A percentile compares a stretch with the other conserved stretches of the same genome.
Evolutionary conservation across 805 yeast species (phyloP).

Genomic region (Myxozyma kluyveri): DNA sequence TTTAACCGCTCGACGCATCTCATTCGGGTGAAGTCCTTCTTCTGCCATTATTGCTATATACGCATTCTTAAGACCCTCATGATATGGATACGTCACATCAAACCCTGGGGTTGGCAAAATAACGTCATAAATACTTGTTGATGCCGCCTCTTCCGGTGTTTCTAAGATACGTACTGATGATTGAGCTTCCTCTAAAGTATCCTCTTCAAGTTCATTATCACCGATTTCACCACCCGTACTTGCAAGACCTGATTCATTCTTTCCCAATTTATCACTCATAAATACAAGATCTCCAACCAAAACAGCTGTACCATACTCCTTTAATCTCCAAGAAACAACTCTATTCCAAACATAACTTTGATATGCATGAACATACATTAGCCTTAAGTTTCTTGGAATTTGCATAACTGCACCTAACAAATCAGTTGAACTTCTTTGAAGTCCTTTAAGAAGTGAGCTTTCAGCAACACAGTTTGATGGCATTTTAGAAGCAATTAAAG

Average conservation of each 20-base stretch:
- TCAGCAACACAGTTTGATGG: conserved; percentile 90
- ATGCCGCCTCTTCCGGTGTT: conserved; percentile 63
- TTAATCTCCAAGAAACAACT: conserved; percentile 74
- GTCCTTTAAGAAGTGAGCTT: conserved; percentile 59
- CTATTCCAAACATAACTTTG: conserved; percentile 94
- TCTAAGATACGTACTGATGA: conserved; percentile 73
- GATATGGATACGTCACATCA: conserved; percentile 81
- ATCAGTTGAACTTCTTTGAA: conserved; percentile 55
- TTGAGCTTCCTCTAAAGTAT: conserved; percentile 55
- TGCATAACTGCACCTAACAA: conserved; percentile 79
- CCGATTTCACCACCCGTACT: conserved; percentile 36
- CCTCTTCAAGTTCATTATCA: conserved; percentile 66
- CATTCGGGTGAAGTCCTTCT: conserved; percentile 79
- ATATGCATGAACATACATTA: conserved; percentile 97
- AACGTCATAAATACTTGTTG: conserved; percentile 71
- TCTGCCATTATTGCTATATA: conserved; percentile 62
- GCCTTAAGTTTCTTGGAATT: conserved; percentile 85
- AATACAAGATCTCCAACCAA: conserved; percentile 81
- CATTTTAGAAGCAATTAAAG: conserved; percentile 71
- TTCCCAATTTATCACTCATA: conserved; percentile 32
- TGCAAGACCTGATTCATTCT: conserved; percentile 26
- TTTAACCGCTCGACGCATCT: conserved; percentile 78
- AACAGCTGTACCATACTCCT: conserved; percentile 63
- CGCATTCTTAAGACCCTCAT: conserved; percentile 46
- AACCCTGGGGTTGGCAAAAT: conserved; percentile 97